Base-by-base conservation (phyloP, 768 basidiomycete genomes). In the Lentinula lateritia region DNA sequence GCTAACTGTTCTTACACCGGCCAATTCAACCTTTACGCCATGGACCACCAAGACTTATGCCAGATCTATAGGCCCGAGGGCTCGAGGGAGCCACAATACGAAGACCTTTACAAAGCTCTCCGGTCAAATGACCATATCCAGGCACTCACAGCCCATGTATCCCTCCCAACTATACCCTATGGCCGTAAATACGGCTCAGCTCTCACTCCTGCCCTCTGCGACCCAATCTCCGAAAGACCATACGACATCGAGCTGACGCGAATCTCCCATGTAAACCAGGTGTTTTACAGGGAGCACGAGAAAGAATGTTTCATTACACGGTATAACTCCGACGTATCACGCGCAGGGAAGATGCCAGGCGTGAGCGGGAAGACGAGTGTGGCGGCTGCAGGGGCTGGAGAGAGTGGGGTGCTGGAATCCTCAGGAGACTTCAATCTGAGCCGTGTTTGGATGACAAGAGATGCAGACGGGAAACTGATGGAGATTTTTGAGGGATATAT, bases 1-100 rank as follows among this genome's bases (percentile, higher is more conserved):
- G 28, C 28, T 28, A 15, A 6, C 12, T 56, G 39, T 16, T 56
- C 55, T 12, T 56, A 56, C 23, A 42, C 3, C 23, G 55, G 55
- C 41, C 12, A 7, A 7, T 56, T 56, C 41, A 18, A 56, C 10
- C 13, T 56, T 10, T 56, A 56, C 55, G 55, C 55, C 18, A 56
- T 56, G 55, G 55, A 56, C n/a, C 55, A 56, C 6, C 55, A 56
- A 32, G 55, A 56, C 55, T 12, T 56, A 13, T 56, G 55, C 55
- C 18, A 45, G 20, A 56, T 56, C 38, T 56, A 56, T n/a, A 23
- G 55, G 6, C 55, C 55, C 12, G 18, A 41, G 28, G 20, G 23
- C 9, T 56, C 55, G 1, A 10, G 5, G 9, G 28, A 43, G n/a
- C 41, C 55, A 3, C 55, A 43, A 28, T 56, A 56, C 20, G 20